Percentiles rank a stretch among this genome's conserved stretches.
Evolutionary conservation across 225 moss, liverwort and hornwort genomes (phyloP).

Genomic region (Takakia lepidozioides): DNA sequence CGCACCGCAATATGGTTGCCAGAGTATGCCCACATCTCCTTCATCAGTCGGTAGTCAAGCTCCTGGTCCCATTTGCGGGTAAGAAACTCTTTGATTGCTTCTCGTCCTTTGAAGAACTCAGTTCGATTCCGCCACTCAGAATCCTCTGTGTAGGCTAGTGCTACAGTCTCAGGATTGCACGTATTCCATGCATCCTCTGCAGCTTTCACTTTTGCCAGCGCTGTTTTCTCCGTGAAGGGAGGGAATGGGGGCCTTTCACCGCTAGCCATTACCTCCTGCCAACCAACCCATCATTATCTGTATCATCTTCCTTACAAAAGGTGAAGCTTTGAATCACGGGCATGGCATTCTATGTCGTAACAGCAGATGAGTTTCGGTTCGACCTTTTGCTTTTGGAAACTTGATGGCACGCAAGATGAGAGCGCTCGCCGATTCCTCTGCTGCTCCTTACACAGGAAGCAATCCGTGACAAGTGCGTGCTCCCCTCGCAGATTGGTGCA

Average conservation of each 20-base stretch:
- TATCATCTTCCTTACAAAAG: no score
- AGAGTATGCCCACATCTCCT: slow-evolving; percentile 85
- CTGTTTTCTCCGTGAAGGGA: slow-evolving; percentile 71
- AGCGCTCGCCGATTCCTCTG: no score
- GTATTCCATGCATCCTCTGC: slow-evolving; percentile 91
- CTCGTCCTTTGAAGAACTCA: slow-evolving; percentile 78
- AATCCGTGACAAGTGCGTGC: no score
- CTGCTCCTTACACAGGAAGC: no score
- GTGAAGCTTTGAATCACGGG: no score
- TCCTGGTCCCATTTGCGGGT: slow-evolving; percentile 78
- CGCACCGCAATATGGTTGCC: slow-evolving; percentile 86
- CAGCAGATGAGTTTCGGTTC: no score
- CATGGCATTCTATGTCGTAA: no score
- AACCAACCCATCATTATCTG: no score
- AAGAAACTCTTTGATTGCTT: slow-evolving; percentile 74
- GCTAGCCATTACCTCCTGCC: slow-evolving; percentile 17
- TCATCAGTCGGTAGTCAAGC: slow-evolving; percentile 84
- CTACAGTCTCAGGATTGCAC: slow-evolving; percentile 61
- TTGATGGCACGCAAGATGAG: no score
- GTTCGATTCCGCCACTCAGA: slow-evolving; percentile 89
- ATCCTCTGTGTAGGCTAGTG: slow-evolving; percentile 69
- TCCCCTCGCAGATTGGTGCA: no score
- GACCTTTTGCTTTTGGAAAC: no score
- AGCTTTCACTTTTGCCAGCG: slow-evolving; percentile 69
- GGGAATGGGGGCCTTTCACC: slow-evolving; percentile 42